A percentile compares a stretch with the other conserved stretches of the same genome.
phyloP scores from a whole-genome alignment of 2,329 filamentous ascomycete genomes.

The Purpureocillium takamizusanense region DNA sequence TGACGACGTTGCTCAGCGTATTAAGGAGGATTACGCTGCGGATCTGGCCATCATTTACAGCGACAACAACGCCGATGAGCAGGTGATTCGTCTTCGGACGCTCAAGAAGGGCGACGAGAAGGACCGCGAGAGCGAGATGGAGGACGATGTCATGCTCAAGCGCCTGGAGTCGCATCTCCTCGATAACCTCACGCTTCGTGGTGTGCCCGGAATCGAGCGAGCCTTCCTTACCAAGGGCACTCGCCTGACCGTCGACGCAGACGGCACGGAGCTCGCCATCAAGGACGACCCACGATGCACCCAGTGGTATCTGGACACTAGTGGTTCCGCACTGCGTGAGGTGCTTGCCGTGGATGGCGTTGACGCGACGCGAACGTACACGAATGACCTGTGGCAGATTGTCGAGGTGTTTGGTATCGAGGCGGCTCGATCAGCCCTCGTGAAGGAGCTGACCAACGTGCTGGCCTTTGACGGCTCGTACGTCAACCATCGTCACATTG shows the following conservation, averaged over 20 bases:
- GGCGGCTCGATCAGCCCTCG: slow-evolving; percentile 76
- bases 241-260: slow-evolving; percentile 54
- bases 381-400: slow-evolving; percentile 92
- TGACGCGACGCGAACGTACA: slow-evolving; percentile 76
- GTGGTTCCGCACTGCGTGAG: slow-evolving; percentile 75
- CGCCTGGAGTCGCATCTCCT: slow-evolving; percentile 85
- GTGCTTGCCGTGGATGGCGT: slow-evolving; percentile 84
- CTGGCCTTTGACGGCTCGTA: slow-evolving; percentile 98
- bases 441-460: slow-evolving; percentile 84
- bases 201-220: slow-evolving; percentile 79
- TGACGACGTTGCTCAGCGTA: slow-evolving; percentile 79
- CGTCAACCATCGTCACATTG: slow-evolving; percentile 96
- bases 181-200: slow-evolving; percentile 82
- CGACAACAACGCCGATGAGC: slow-evolving; percentile 94
- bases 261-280: slow-evolving; percentile 65
- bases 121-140: slow-evolving; percentile 50
- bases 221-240: slow-evolving; percentile 85
- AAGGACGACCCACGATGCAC: slow-evolving; percentile 69
- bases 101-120: slow-evolving; percentile 61
- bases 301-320: slow-evolving; percentile 95
- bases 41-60: slow-evolving; percentile 92
- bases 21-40: slow-evolving; percentile 79
- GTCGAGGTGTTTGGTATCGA: slow-evolving; percentile 95
- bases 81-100: slow-evolving; percentile 86
- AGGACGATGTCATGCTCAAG: slow-evolving; percentile 90